phyloP scores from a whole-genome alignment of 768 basidiomycete genomes.

The Collybia mongolica region DNA sequence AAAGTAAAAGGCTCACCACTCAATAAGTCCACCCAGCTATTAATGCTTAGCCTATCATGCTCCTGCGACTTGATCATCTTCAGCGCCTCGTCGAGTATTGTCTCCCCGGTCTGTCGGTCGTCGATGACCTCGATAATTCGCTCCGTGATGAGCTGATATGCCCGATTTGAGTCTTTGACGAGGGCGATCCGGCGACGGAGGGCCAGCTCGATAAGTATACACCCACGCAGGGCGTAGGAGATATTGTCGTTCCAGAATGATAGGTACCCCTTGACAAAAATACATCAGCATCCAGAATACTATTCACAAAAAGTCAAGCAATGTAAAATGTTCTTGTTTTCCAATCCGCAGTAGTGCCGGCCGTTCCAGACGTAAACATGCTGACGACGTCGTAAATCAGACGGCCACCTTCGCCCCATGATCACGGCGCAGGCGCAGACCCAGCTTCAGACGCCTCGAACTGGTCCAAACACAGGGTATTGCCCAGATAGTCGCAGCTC shows the following conservation, averaged over 20 bases:
- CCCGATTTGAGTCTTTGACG: conserved; percentile 77
- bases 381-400: too few relatives aligned
- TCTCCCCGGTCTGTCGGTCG: conserved; percentile 92
- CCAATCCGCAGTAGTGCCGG: too few relatives aligned
- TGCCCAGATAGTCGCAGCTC: conserved; percentile 1
- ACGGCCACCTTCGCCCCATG: too few relatives aligned
- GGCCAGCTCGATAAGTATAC: conserved; percentile 95
- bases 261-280: conserved; percentile 66
- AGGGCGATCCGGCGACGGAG: conserved; percentile 93
- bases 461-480: background rate
- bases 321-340: conserved; percentile 8
- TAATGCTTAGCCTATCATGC: conserved; percentile 73
- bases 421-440: too few relatives aligned
- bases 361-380: too few relatives aligned
- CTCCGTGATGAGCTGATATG: conserved; percentile 74
- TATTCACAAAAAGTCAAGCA: conserved; percentile 1
- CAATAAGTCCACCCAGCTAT: conserved; percentile 93
- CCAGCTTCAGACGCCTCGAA: too few relatives aligned
- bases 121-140: conserved; percentile 90
- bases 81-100: conserved; percentile 92
- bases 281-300: background rate
- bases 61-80: conserved; percentile 92
- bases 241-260: conserved; percentile 99
- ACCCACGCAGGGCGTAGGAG: conserved; percentile 96
- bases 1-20: conserved; percentile 60